Evolutionary conservation across 75 land plant species (phyloP).

Genomic region (Picea sitchensis): DNA sequence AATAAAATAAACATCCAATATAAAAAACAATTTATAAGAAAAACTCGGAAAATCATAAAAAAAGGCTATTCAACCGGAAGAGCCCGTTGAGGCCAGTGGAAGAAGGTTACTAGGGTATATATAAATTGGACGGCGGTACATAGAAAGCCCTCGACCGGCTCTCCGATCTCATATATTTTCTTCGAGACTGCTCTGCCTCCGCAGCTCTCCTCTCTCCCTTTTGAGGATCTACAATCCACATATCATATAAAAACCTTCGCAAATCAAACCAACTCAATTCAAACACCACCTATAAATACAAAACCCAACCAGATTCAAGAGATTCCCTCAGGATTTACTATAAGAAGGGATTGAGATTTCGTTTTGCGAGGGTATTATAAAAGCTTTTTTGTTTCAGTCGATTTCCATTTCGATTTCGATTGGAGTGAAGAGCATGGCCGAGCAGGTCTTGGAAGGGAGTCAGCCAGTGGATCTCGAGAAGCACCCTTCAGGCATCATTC

Average conservation of each 20-base stretch:
- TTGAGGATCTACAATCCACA: not conserved
- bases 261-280: not conserved
- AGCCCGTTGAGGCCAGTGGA: not conserved
- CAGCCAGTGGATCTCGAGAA: slow-evolving; percentile 53
- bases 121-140: not conserved
- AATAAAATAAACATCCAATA: too few species aligned
- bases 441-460: slow-evolving; percentile 38
- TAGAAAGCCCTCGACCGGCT: slow-evolving; percentile 4
- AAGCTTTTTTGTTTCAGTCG: not conserved
- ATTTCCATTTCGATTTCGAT: too few species aligned
- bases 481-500: slow-evolving; percentile 62
- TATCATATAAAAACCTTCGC: not conserved
- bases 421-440: slow-evolving; percentile 7
- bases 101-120: not conserved
- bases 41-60: too few species aligned
- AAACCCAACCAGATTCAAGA: not conserved
- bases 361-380: not conserved
- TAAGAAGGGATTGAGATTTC: not conserved
- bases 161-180: not conserved
- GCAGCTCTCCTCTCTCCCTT: not conserved
- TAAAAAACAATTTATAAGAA: too few species aligned
- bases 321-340: not conserved
- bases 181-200: not conserved
- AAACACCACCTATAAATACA: slow-evolving; percentile 8
- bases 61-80: not conserved